Percentiles rank a stretch among this genome's conserved stretches.
Evolutionary conservation across 345 rosid species (phyloP).

Genomic region (Rhizophora apiculata): DNA sequence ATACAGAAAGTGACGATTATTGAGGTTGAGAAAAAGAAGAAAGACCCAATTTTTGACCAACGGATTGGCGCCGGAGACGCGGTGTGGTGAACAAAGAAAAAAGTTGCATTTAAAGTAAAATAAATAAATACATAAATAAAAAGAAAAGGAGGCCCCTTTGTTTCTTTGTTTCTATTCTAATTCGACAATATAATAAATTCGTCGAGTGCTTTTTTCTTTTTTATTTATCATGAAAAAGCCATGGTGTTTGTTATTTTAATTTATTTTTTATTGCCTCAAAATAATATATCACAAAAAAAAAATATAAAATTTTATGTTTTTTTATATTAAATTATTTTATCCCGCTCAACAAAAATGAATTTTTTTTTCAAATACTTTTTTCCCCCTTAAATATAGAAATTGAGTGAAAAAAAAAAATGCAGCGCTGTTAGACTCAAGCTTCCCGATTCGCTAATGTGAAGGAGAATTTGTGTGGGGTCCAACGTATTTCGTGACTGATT

Average conservation of each 20-base stretch:
- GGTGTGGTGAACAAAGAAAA: not conserved
- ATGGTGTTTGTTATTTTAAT: no score
- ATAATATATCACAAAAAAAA: no score
- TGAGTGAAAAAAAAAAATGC: no score
- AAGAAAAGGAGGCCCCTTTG: not conserved
- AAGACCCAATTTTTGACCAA: conserved; percentile 42
- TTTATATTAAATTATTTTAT: no score
- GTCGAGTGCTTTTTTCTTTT: not conserved
- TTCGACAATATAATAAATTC: not conserved
- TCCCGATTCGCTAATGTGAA: not conserved
- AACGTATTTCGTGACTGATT: not conserved
- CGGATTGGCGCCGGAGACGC: conserved; percentile 28
- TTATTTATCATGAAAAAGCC: no score
- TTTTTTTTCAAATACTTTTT: no score
- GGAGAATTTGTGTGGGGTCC: not conserved
- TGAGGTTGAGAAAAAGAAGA: conserved; percentile 16
- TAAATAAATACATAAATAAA: not conserved
- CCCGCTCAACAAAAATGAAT: no score
- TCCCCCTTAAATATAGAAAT: no score
- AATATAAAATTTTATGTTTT: no score
- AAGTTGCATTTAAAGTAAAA: conserved; percentile 36
- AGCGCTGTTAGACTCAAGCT: no score
- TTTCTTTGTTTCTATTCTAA: not conserved
- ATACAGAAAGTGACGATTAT: conserved; percentile 23
- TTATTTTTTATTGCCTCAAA: no score